Percentiles rank a stretch among this genome's conserved stretches.
Evolutionary conservation across 129 eudicot genomes (phyloP).

Genomic region (Tagetes erecta): DNA sequence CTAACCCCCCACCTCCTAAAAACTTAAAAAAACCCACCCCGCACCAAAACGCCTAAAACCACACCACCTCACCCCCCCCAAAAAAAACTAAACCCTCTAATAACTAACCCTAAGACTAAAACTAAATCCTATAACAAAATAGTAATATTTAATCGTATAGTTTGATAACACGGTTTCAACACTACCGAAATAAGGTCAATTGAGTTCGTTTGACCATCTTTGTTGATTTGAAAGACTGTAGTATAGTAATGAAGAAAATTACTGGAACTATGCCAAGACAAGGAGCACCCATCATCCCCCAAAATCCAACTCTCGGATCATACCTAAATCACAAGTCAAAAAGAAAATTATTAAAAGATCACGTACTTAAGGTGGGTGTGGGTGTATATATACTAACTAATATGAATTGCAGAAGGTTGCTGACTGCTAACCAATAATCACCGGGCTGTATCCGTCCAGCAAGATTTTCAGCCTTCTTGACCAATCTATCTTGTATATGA

Average conservation of each 20-base stretch:
- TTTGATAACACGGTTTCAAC: too few species aligned
- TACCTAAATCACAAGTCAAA: conserved; percentile 52
- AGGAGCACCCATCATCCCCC: conserved; percentile 97
- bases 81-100: too few species aligned
- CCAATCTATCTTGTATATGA: conserved; percentile 66
- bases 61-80: too few species aligned
- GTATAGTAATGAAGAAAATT: conserved; percentile 8
- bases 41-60: too few species aligned
- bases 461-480: conserved; percentile 82
- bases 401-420: neutral
- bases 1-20: too few species aligned
- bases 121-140: too few species aligned
- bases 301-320: conserved; percentile 90
- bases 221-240: neutral
- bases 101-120: too few species aligned
- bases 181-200: too few species aligned
- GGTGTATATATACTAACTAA: neutral
- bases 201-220: too few species aligned
- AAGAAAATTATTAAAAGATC: neutral
- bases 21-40: too few species aligned
- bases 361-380: neutral
- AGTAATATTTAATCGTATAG: too few species aligned
- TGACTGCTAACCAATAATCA: conserved; percentile 70
- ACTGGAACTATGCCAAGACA: conserved; percentile 98
- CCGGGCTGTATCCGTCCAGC: conserved; percentile 88